These are phyloP conservation scores for Phytopythium cucurbitacearum DNA, from an alignment of 352 stramenopile genomes.

Conservation along the genomic window DNA sequence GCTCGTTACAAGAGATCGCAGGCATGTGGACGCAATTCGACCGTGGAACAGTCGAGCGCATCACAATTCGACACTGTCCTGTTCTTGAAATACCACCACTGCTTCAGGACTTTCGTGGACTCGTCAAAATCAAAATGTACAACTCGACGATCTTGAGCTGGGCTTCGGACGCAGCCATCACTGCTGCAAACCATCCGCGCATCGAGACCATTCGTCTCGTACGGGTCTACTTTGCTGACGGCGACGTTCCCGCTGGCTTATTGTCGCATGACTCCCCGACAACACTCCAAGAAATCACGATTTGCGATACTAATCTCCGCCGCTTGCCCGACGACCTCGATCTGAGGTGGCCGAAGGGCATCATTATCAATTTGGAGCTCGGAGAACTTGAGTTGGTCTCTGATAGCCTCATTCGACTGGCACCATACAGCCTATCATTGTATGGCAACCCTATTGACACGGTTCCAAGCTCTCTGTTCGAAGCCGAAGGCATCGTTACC, in stretches of 20 bases:
- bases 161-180: constrained; percentile 18
- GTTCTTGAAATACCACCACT: constrained; percentile 13
- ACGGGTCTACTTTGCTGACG: constrained; percentile 15
- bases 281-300: constrained; percentile 8
- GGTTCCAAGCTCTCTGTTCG: background rate
- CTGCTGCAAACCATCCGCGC: constrained; percentile 15
- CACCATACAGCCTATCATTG: background rate
- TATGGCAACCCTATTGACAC: background rate
- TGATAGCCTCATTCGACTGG: background rate
- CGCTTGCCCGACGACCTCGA: constrained; percentile 8
- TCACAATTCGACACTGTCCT: constrained; percentile 25
- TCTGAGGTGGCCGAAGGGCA: constrained; percentile 3
- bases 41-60: constrained; percentile 10
- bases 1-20: constrained; percentile 7
- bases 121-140: constrained; percentile 25
- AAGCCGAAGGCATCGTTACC: background rate
- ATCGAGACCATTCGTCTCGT: constrained; percentile 16
- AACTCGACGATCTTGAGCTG: constrained; percentile 27
- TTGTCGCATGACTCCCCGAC: constrained; percentile 6
- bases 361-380: constrained; percentile 5
- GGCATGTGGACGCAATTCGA: constrained; percentile 13
- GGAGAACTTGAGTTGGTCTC: constrained; percentile 5
- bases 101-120: constrained; percentile 15
- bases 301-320: constrained; percentile 11
- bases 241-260: constrained; percentile 6